Evolutionary conservation across 2,329 filamentous ascomycete genomes (phyloP), one percentile per base, ranked within the genome.

Genomic region (Apiospora kogelbergensis): DNA sequence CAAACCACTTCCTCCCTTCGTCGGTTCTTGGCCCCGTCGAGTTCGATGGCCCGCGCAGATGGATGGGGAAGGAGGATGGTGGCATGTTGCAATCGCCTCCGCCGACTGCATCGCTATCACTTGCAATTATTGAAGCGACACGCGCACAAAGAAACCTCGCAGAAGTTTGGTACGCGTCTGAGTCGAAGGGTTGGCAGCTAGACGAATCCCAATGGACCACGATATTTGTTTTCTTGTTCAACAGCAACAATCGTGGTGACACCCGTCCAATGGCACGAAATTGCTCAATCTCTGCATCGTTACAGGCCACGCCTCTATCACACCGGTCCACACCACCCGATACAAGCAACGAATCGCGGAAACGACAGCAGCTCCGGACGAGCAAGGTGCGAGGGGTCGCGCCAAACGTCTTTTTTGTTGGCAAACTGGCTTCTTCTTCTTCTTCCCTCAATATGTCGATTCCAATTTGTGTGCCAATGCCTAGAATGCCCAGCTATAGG

Each of bases 271-370:
- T 65, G 24, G 22, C 15, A 26, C 22, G 42, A 65, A 42, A 65
- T 65, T 65, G n/a, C 63, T 26, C 63, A 65, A 65, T 65, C 42
- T 65, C 63, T 42, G 6, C n/a, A 10, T 45, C 26, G 40, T 65
- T 42, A 65, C 63, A 65, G 37, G 63, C 42, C 63, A 65, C 63
- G 30, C 63, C 63, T 3, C 40, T 9, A 65, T 65, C 63, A 65
- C 63, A 65, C 53, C 53, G 63, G 63, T 42, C 63, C 63, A 26
- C 40, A 42, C 63, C 40, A 24, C 40, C 37, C 26, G 7, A 5
- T 6, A 30, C 63, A 2, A n/a, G 13, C n/a, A 65, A 26, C 63
- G 63, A 65, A 44, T 65, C 63, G n/a, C 63, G 37, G 63, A 26
- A 30, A 37, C 37, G 30, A 37, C 30, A 37, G 30, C 9, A 60